These are phyloP conservation scores for Saccharomyces jurei DNA, from an alignment of 805 yeast genomes.

Conservation along the genomic window DNA sequence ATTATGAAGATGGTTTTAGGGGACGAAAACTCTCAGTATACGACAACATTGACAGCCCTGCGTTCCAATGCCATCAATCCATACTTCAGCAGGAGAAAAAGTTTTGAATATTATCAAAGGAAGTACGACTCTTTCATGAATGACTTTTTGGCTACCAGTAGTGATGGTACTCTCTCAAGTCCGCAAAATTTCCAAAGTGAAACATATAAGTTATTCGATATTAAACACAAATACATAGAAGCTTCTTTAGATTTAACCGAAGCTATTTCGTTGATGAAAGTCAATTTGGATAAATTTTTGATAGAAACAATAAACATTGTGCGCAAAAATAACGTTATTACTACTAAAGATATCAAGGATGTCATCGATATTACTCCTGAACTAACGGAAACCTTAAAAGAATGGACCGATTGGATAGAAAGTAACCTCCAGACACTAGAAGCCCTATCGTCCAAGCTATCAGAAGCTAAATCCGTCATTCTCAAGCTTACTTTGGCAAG, in stretches of 20 bases:
- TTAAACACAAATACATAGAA: constrained; percentile 55
- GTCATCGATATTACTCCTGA: constrained; percentile 9
- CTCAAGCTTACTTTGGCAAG: neutral
- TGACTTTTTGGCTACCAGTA: constrained; percentile 47
- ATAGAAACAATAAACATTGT: constrained; percentile 7
- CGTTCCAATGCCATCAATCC: constrained; percentile 36
- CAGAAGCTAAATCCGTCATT: neutral
- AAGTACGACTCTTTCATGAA: constrained; percentile 54
- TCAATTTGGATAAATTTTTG: constrained; percentile 17
- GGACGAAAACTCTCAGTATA: constrained; percentile 9
- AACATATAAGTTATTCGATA: constrained; percentile 60
- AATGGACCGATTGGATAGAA: neutral
- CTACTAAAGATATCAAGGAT: constrained; percentile 12
- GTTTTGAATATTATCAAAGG: constrained; percentile 53
- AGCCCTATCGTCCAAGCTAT: neutral
- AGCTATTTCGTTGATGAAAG: constrained; percentile 32
- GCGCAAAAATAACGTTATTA: constrained; percentile 21
- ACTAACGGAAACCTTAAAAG: neutral
- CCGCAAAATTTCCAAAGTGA: constrained; percentile 58
- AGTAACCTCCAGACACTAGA: neutral
- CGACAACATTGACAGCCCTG: constrained; percentile 9
- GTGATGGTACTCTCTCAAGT: constrained; percentile 34
- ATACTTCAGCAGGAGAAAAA: constrained; percentile 48
- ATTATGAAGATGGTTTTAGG: constrained; percentile 10
- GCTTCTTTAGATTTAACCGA: constrained; percentile 49